Conservation (phyloP, 805 yeast genomes). For the Ogataea degrootiae region DNA sequence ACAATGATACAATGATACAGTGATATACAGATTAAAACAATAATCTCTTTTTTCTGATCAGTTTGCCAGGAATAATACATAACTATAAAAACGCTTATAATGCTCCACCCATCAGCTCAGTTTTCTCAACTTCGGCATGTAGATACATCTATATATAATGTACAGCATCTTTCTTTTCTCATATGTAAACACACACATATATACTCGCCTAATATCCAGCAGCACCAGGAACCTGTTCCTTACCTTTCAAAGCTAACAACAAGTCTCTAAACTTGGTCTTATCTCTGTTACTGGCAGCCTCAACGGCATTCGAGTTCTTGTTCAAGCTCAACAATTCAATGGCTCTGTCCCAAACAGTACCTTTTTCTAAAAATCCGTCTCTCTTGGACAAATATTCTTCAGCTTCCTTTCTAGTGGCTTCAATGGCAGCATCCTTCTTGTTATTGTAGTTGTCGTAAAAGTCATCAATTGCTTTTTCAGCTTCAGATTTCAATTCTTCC, state of each 20-base stretch:
- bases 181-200: background rate
- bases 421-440: conserved; percentile 69
- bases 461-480: conserved; percentile 80
- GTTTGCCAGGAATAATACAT: too few relatives aligned
- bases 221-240: conserved; percentile 53
- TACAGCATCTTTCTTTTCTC: too few relatives aligned
- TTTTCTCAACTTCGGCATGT: too few relatives aligned
- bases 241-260: conserved; percentile 49
- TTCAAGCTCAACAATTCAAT: conserved; percentile 38
- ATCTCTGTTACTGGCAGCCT: conserved; percentile 36
- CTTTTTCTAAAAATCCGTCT: conserved; percentile 53
- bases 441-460: conserved; percentile 87
- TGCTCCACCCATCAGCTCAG: too few relatives aligned
- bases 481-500: conserved; percentile 64
- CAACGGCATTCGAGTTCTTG: conserved; percentile 32
- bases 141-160: too few relatives aligned
- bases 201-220: conserved; percentile 37
- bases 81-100: too few relatives aligned
- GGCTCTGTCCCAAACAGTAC: conserved; percentile 54
- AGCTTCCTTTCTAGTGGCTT: conserved; percentile 61
- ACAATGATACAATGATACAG: too few relatives aligned
- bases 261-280: conserved; percentile 49
- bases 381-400: conserved; percentile 67
- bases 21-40: too few relatives aligned
- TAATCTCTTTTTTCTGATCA: too few relatives aligned